Conservation (phyloP, 768 basidiomycete genomes). For the Tricholoma bakamatsutake region DNA sequence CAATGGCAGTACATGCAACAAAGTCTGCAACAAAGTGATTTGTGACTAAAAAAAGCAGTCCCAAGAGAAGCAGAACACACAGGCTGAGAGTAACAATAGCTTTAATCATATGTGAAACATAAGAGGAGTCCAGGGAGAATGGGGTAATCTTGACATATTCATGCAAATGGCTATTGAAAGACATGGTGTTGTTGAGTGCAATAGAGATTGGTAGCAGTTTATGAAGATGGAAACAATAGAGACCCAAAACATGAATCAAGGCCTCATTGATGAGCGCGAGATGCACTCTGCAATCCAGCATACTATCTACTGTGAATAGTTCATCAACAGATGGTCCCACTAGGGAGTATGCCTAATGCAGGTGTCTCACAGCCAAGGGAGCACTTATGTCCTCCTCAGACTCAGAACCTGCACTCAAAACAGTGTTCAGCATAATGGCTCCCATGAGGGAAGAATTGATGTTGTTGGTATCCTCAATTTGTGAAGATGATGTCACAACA, state of each 20-base stretch:
- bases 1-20: slow-evolving; percentile 10
- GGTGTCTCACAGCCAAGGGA: background rate
- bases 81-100: background rate
- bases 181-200: background rate
- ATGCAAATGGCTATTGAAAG: background rate
- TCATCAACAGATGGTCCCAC: background rate
- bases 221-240: background rate
- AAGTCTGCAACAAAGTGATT: slow-evolving; percentile 17
- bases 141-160: background rate
- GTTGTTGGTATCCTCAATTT: background rate
- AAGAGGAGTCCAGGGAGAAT: background rate
- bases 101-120: background rate
- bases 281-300: background rate
- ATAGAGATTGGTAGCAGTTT: background rate
- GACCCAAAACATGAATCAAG: background rate
- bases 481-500: background rate
- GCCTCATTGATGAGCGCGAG: background rate
- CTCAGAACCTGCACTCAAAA: background rate
- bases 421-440: background rate
- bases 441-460: background rate
- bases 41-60: slow-evolving; percentile 16
- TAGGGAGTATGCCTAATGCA: background rate
- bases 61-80: slow-evolving; percentile 18
- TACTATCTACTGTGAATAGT: background rate
- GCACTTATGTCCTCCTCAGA: background rate